These are phyloP conservation scores for Globisporangium rhizosaccharum DNA, from an alignment of 352 stramenopile genomes.

Conservation along the genomic window DNA sequence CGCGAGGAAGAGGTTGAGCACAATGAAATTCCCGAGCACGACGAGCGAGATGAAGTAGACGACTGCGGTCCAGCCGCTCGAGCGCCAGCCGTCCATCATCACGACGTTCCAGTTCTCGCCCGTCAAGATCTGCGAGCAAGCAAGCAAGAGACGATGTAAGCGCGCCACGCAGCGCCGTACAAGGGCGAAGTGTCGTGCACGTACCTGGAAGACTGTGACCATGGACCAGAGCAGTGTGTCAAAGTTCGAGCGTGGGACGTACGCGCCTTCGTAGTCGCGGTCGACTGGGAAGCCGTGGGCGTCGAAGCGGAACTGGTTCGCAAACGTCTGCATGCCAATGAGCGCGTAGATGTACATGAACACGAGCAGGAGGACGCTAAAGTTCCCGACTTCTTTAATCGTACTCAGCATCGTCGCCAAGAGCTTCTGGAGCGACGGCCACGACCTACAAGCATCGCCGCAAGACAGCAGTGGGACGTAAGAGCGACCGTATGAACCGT, in stretches of 20 bases:
- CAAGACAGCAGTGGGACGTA: slow-evolving; percentile 13
- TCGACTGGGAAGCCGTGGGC: slow-evolving; percentile 40
- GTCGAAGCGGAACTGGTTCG: slow-evolving; percentile 90
- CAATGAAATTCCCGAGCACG: slow-evolving; percentile 85
- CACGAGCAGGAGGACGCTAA: slow-evolving; percentile 88
- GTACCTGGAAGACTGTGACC: slow-evolving; percentile 66
- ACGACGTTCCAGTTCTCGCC: slow-evolving; percentile 92
- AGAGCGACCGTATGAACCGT: neutral
- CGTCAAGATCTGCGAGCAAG: slow-evolving; percentile 68
- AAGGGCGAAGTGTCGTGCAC: neutral
- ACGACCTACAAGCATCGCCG: slow-evolving; percentile 39
- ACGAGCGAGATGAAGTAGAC: slow-evolving; percentile 85
- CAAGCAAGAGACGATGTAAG: neutral
- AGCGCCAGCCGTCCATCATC: slow-evolving; percentile 86
- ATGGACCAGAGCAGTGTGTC: slow-evolving; percentile 65
- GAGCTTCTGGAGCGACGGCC: slow-evolving; percentile 90
- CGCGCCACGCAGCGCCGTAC: no score
- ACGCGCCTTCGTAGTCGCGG: slow-evolving; percentile 19
- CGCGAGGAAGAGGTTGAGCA: slow-evolving; percentile 91
- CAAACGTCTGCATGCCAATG: slow-evolving; percentile 91
- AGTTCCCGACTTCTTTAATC: slow-evolving; percentile 88
- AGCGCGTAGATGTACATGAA: slow-evolving; percentile 94
- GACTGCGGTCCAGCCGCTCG: slow-evolving; percentile 42
- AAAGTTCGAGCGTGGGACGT: slow-evolving; percentile 58
- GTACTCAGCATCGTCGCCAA: slow-evolving; percentile 88